Conservation (phyloP, 1,139 yeast genomes). For the Suhomyces kunorum region DNA sequence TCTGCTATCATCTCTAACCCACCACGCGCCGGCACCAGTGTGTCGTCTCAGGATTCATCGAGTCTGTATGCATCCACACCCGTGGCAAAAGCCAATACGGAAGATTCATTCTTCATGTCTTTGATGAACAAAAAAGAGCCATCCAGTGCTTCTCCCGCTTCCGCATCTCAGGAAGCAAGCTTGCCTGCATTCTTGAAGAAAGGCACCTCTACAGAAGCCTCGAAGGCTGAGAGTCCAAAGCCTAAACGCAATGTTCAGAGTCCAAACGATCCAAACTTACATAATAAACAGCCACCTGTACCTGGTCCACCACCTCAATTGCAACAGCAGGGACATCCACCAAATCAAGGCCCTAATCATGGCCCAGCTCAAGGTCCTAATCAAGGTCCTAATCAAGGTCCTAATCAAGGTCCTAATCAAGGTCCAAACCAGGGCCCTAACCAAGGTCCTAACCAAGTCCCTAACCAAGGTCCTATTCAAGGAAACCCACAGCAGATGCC, state of each 20-base stretch:
- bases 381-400: slow-evolving; percentile 9
- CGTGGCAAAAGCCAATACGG: slow-evolving; percentile 19
- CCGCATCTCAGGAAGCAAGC: slow-evolving; percentile 10
- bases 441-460: slow-evolving; percentile 11
- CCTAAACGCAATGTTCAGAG: slow-evolving; percentile 16
- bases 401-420: slow-evolving; percentile 3
- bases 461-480: slow-evolving; percentile 8
- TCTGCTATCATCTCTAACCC: background rate
- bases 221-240: background rate
- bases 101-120: slow-evolving; percentile 58
- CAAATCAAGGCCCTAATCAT: slow-evolving; percentile 17
- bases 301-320: background rate
- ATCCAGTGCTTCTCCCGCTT: too few relatives aligned
- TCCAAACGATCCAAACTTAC: slow-evolving; percentile 16
- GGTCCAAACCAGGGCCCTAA: slow-evolving; percentile 15
- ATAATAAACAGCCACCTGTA: background rate
- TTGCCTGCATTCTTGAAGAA: slow-evolving; percentile 10
- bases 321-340: slow-evolving; percentile 3
- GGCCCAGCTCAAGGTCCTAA: slow-evolving; percentile 18
- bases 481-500: slow-evolving; percentile 19
- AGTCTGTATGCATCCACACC: slow-evolving; percentile 8
- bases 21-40: slow-evolving; percentile 4
- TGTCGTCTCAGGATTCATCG: slow-evolving; percentile 11
- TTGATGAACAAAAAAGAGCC: slow-evolving; percentile 43
- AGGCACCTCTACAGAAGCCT: background rate